Evolutionary conservation across 2,329 filamentous ascomycete species (phyloP).

Genomic region (Venturia pyrina): DNA sequence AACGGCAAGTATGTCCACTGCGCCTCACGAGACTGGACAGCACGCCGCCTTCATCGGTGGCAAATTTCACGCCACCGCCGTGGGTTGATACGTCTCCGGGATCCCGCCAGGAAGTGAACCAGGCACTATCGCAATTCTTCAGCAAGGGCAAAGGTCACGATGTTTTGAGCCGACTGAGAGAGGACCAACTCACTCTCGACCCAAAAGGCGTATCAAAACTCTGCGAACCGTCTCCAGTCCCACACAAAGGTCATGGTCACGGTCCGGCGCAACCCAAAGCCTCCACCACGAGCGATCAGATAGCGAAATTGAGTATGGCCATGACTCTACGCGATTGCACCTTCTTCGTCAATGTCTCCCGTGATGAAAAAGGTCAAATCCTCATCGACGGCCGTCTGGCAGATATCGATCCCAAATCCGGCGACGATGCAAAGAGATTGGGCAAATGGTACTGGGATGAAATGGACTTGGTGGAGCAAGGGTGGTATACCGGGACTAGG

Average conservation of each 20-base stretch:
- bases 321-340: constrained; percentile 79
- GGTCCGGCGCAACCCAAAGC: not conserved
- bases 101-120: not conserved
- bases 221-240: not conserved
- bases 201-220: constrained; percentile 2
- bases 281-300: not conserved
- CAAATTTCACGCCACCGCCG: not conserved
- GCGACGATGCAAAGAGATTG: constrained; percentile 42
- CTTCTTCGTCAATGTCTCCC: constrained; percentile 53
- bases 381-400: constrained; percentile 45
- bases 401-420: constrained; percentile 69
- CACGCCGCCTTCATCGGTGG: not conserved
- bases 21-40: not conserved
- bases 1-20: constrained; percentile 6
- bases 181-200: constrained; percentile 1
- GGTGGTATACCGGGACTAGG: constrained; percentile 50
- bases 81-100: not conserved
- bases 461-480: constrained; percentile 50
- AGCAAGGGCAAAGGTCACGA: not conserved
- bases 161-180: not conserved
- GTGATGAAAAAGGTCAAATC: not conserved
- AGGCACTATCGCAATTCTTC: not conserved
- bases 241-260: not conserved
- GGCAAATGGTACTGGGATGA: constrained; percentile 59
- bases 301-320: constrained; percentile 44